A percentile compares a stretch with the other conserved stretches of the same genome.
Conservation (phyloP, 164 flowering plant genomes). For the Umbellularia californica region DNA sequence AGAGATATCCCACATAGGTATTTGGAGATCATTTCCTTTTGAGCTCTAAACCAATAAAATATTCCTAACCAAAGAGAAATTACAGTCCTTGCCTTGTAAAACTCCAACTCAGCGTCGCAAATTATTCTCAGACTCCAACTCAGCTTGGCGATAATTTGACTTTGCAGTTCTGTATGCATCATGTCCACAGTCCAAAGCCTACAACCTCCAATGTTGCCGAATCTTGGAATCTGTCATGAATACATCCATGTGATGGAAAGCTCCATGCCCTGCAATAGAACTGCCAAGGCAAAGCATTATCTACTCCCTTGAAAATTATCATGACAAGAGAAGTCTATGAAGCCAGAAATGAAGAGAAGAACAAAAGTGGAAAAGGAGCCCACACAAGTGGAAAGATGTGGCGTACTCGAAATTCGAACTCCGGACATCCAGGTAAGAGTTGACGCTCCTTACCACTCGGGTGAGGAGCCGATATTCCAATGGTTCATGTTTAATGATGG, state of each 20-base stretch:
- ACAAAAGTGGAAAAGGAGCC: too few species aligned
- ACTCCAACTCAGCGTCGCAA: conserved; percentile 8
- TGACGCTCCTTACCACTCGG: too few species aligned
- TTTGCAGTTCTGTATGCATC: conserved; percentile 23
- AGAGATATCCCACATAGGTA: too few species aligned
- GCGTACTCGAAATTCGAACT: too few species aligned
- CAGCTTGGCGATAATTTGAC: not conserved
- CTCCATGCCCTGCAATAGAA: conserved; percentile 24
- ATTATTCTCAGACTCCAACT: conserved; percentile 1
- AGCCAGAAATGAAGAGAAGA: not conserved
- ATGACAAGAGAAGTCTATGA: not conserved
- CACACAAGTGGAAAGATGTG: too few species aligned
- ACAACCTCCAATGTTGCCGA: conserved; percentile 38
- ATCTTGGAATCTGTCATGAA: conserved; percentile 39
- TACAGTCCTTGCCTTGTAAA: not conserved
- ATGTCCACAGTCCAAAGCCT: conserved; percentile 42
- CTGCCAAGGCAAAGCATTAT: conserved; percentile 18
- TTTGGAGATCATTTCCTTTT: not conserved
- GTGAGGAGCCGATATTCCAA: too few species aligned
- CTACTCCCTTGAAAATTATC: conserved; percentile 13
- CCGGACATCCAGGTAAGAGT: too few species aligned
- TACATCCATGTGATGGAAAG: conserved; percentile 46
- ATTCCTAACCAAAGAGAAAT: not conserved
- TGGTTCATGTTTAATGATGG: too few species aligned
- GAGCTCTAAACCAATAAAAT: not conserved